Conservation (phyloP, 2,329 filamentous ascomycete genomes). For the Myriosclerotinia duriaeana region DNA sequence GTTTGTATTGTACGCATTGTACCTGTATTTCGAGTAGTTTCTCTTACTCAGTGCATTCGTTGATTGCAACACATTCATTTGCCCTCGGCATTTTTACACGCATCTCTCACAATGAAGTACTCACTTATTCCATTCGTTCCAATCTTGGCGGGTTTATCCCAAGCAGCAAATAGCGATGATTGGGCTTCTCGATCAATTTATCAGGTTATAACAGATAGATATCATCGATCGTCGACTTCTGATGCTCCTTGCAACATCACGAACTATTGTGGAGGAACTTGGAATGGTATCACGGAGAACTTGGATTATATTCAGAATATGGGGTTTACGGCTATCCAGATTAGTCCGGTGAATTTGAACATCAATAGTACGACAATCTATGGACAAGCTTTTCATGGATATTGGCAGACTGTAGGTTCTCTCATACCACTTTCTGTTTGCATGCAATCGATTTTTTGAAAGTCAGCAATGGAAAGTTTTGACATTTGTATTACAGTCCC, state of each 20-base stretch:
- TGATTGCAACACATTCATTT: constrained; percentile 3
- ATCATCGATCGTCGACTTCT: constrained; percentile 44
- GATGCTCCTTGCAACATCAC: constrained; percentile 33
- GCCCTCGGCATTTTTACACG: not conserved
- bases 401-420: constrained; percentile 22
- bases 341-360: constrained; percentile 47
- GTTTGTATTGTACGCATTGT: constrained; percentile 9
- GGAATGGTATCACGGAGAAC: constrained; percentile 45
- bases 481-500: constrained; percentile 43
- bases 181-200: constrained; percentile 22
- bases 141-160: constrained; percentile 10
- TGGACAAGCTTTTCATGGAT: constrained; percentile 24
- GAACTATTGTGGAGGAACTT: constrained; percentile 50
- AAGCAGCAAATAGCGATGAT: constrained; percentile 18
- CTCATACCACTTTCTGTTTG: not conserved
- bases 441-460: not conserved
- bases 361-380: constrained; percentile 38
- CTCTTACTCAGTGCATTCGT: constrained; percentile 8
- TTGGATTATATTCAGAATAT: constrained; percentile 46
- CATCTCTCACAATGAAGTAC: constrained; percentile 17
- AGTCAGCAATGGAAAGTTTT: not conserved
- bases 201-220: constrained; percentile 40
- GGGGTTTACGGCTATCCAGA: constrained; percentile 41
- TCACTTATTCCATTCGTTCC: constrained; percentile 15
- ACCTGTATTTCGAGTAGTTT: not conserved